Evolutionary conservation across 2,329 filamentous ascomycete genomes (phyloP), one percentile per base, ranked within the genome.

Genomic region (Verticillium zaregamsianum): DNA sequence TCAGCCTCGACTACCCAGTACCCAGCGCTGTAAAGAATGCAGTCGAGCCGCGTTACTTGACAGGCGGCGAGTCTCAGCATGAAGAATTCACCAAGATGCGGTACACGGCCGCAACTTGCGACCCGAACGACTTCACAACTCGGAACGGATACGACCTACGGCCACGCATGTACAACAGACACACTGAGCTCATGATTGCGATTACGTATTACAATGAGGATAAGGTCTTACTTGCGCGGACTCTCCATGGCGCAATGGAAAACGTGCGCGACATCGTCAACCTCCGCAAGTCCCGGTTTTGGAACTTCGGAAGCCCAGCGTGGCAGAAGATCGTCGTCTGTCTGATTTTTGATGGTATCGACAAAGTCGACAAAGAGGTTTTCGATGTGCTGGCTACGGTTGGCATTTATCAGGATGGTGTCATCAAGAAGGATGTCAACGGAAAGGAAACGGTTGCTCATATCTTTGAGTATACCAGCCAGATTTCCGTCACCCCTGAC

Each of bases 131-230:
- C 71, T 96, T 95, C 75, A 96, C 91, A 3, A 82, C 96, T 64
- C 93, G 94, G 81, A 96, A 96, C 74, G 92, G 92, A 70, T 96
- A 95, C 82, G 94, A 95, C 79, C 82, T 96, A 70, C 89, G 92
- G 55, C 90, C 92, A 20, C 88, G 90, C 66, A 95, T 96, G 91
- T 96, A 96, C 80, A 95, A 95, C 82, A 85, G 92, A 67, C 92
- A 95, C 75, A 96, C 92, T 5, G 92, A 96, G 79, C 80, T 96
- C 67, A 82, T 95, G 65, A 95, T 96, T 74, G 92, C 92, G 68
- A 90, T 96, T 68, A 96, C 92, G 62, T 95, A 95, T 79, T 96
- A 96, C 80, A 95, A 95, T 78, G 92, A 96, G 82, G 92, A 96
- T 80, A 95, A 95, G 81, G 86, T 88, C 33, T 81, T 96, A 65